These are phyloP conservation scores for Ambrosia trifida DNA, from an alignment of 129 eudicot genomes.

Conservation along the genomic window DNA sequence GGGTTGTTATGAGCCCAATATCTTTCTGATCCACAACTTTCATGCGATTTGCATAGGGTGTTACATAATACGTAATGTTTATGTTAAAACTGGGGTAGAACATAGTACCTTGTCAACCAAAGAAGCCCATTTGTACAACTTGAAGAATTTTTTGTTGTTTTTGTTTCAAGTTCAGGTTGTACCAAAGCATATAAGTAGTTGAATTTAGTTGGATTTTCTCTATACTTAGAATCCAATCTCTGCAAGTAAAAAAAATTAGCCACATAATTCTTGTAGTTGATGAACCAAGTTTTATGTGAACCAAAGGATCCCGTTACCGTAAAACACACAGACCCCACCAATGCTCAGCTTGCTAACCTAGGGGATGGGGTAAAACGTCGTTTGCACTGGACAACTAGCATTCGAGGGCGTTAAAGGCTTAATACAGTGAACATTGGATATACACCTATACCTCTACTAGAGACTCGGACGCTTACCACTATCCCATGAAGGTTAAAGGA, in stretches of 20 bases:
- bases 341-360: background rate
- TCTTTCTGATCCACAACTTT: too few relatives aligned
- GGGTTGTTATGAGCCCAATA: too few relatives aligned
- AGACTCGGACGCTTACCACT: background rate
- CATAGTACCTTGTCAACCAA: constrained; percentile 87
- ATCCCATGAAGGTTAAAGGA: background rate
- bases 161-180: constrained; percentile 78
- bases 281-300: background rate
- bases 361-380: background rate
- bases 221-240: constrained; percentile 82
- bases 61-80: background rate
- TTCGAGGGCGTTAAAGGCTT: background rate
- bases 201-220: constrained; percentile 58
- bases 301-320: background rate
- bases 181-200: constrained; percentile 67
- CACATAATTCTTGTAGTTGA: too few relatives aligned
- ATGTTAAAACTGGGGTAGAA: background rate
- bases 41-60: too few relatives aligned
- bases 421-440: background rate
- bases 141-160: constrained; percentile 82
- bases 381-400: background rate
- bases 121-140: constrained; percentile 96
- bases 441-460: background rate
- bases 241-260: constrained; percentile 23
- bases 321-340: background rate